Conservation (phyloP, 345 rosid genomes). For the Atalantia buxifolia region DNA sequence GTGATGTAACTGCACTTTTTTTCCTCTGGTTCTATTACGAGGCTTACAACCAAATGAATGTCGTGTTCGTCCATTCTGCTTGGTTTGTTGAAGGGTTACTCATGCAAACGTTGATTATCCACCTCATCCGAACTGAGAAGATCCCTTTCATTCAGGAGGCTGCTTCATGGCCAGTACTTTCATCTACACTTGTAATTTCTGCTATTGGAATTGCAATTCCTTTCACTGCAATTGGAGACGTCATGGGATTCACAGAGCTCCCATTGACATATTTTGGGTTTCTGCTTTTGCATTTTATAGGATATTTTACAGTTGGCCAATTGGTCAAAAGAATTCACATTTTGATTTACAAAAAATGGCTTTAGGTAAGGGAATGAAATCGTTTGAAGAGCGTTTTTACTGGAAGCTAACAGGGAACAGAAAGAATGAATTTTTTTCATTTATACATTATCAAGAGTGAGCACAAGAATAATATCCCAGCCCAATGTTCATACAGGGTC, state of each 20-base stretch:
- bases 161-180: constrained; percentile 62
- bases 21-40: constrained; percentile 43
- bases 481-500: constrained; percentile 8
- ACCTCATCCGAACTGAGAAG: constrained; percentile 65
- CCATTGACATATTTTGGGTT: constrained; percentile 56
- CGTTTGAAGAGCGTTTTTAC: not conserved
- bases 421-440: not conserved
- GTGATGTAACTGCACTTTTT: constrained; percentile 42
- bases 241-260: constrained; percentile 40
- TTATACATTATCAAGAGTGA: constrained; percentile 22
- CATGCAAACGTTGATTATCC: constrained; percentile 62
- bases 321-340: constrained; percentile 58
- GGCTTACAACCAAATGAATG: not conserved
- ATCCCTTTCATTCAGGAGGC: constrained; percentile 56
- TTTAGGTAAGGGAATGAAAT: constrained; percentile 24
- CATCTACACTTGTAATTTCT: constrained; percentile 47
- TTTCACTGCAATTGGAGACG: constrained; percentile 32
- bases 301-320: constrained; percentile 57
- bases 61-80: constrained; percentile 45
- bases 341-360: constrained; percentile 47
- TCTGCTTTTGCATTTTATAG: constrained; percentile 53
- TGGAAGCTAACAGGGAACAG: not conserved
- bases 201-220: constrained; percentile 54
- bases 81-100: constrained; percentile 66
- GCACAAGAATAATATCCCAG: not conserved